phyloP scores from a whole-genome alignment of 2,329 filamentous ascomycete species.

The Curvularia eragrostidis region DNA sequence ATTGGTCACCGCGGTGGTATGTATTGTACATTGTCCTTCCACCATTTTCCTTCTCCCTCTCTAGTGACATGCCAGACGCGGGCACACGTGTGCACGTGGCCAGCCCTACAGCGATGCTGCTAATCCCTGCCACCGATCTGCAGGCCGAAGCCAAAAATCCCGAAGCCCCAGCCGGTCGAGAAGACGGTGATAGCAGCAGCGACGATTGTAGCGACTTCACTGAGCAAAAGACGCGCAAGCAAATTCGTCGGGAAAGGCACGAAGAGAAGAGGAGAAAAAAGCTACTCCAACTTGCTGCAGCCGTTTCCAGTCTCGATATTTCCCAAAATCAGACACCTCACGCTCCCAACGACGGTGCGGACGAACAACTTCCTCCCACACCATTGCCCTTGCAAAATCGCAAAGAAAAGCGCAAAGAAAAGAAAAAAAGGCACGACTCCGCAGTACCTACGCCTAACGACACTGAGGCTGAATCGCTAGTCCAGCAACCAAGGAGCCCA shows the following conservation, averaged over 20 bases:
- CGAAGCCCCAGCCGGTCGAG: constrained; percentile 21
- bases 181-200: constrained; percentile 12
- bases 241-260: constrained; percentile 28
- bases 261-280: constrained; percentile 17
- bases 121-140: constrained; percentile 30
- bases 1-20: background rate
- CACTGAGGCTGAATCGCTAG: constrained; percentile 26
- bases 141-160: constrained; percentile 26
- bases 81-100: constrained; percentile 46
- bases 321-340: constrained; percentile 2
- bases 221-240: constrained; percentile 30
- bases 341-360: background rate
- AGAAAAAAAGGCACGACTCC: constrained; percentile 23
- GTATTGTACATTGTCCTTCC: background rate
- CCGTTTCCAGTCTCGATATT: constrained; percentile 1
- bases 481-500: constrained; percentile 23
- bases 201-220: constrained; percentile 5
- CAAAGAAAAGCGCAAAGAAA: constrained; percentile 36
- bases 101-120: constrained; percentile 22
- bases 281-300: constrained; percentile 2
- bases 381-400: constrained; percentile 18
- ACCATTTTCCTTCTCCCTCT: background rate
- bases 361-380: constrained; percentile 6
- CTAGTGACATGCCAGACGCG: constrained; percentile 35
- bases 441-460: constrained; percentile 25